These are phyloP conservation scores for Eutrema yunnanense DNA, from an alignment of 345 rosid species.

Conservation along the genomic window DNA sequence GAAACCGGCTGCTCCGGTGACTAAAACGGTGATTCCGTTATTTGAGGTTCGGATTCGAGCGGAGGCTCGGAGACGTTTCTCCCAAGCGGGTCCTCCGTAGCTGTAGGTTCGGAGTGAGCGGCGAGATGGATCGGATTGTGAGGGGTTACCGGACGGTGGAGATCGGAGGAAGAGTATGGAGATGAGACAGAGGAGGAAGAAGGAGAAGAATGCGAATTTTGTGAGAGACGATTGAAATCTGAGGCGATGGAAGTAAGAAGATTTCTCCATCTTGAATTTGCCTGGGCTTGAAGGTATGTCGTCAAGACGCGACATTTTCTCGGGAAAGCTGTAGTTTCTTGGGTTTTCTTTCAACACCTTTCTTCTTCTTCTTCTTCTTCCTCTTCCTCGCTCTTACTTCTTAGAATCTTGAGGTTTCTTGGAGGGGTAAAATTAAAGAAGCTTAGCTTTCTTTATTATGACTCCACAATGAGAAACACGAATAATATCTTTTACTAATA, in stretches of 20 bases:
- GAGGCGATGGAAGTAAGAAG: conserved; percentile 46
- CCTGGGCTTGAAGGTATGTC: conserved; percentile 83
- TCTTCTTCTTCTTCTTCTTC: not conserved
- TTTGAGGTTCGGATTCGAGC: conserved; percentile 58
- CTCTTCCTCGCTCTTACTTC: not conserved
- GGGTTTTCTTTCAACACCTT: not conserved
- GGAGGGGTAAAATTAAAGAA: conserved; percentile 25
- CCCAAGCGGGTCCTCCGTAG: conserved; percentile 85
- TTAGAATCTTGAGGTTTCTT: conserved; percentile 57
- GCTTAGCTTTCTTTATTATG: conserved; percentile 18
- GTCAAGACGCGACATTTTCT: conserved; percentile 69
- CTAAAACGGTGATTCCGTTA: conserved; percentile 70
- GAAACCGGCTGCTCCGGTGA: conserved; percentile 91
- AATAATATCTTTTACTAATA: not conserved
- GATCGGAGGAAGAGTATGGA: conserved; percentile 80
- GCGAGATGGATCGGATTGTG: conserved; percentile 69
- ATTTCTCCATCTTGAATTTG: conserved; percentile 95
- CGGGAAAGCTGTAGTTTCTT: not conserved
- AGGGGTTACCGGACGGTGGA: conserved; percentile 44
- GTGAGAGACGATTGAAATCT: conserved; percentile 73
- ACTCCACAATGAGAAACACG: conserved; percentile 12
- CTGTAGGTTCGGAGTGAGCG: conserved; percentile 65
- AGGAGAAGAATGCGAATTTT: conserved; percentile 81
- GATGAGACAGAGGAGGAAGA: conserved; percentile 66
- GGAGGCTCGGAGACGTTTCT: conserved; percentile 58